These are phyloP conservation scores for Tolypocladium tropicale DNA, from an alignment of 2,329 filamentous ascomycete genomes.

Conservation along the genomic window DNA sequence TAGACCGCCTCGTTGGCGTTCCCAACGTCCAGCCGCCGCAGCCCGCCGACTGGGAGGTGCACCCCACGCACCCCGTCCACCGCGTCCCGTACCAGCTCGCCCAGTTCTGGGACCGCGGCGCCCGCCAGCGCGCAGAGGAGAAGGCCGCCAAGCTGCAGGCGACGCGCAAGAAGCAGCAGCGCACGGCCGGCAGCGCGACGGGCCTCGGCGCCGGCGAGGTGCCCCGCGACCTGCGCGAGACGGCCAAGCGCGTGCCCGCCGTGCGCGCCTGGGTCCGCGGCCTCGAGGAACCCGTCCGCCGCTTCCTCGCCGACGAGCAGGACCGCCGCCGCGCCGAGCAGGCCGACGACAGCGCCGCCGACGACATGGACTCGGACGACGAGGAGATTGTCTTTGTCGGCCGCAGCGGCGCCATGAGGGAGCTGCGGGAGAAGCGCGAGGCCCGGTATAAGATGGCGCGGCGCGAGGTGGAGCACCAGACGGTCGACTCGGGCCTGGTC, in stretches of 20 bases:
- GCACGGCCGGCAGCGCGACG: slow-evolving; percentile 28
- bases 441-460: slow-evolving; percentile 36
- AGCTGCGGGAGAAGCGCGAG: slow-evolving; percentile 25
- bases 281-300: slow-evolving; percentile 74
- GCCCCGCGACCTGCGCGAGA: slow-evolving; percentile 69
- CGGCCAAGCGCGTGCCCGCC: slow-evolving; percentile 69
- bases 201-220: slow-evolving; percentile 46
- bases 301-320: slow-evolving; percentile 53
- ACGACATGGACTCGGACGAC: slow-evolving; percentile 44
- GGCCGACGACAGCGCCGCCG: slow-evolving; percentile 17
- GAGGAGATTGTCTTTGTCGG: slow-evolving; percentile 92
- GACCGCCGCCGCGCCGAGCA: slow-evolving; percentile 1
- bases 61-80: slow-evolving; percentile 69
- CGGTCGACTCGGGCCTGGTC: slow-evolving; percentile 54
- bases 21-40: slow-evolving; percentile 77
- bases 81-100: slow-evolving; percentile 83
- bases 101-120: slow-evolving; percentile 62
- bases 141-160: slow-evolving; percentile 28
- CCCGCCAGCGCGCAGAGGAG: slow-evolving; percentile 39
- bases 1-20: slow-evolving; percentile 78
- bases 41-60: slow-evolving; percentile 72
- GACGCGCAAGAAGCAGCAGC: slow-evolving; percentile 36
- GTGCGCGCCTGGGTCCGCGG: slow-evolving; percentile 73
- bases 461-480: slow-evolving; percentile 46
- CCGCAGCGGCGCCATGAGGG: slow-evolving; percentile 48